These are phyloP conservation scores for Canavalia ensiformis DNA, from an alignment of 306 rosid species.

Conservation along the genomic window DNA sequence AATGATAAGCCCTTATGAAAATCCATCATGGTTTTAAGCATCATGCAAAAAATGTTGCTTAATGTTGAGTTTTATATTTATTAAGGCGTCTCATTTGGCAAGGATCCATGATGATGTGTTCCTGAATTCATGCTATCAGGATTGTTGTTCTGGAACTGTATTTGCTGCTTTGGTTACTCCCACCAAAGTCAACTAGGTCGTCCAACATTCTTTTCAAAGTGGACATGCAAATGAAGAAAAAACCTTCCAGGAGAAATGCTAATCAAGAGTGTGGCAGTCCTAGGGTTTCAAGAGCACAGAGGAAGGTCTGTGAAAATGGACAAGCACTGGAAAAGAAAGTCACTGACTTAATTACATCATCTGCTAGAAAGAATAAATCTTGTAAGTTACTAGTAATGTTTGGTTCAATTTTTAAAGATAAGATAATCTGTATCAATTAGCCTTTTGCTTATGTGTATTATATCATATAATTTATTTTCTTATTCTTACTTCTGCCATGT, in stretches of 20 bases:
- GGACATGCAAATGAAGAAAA: constrained; percentile 85
- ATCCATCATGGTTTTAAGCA: neutral
- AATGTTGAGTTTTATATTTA: neutral
- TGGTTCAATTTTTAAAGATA: neutral
- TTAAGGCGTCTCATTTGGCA: constrained; percentile 1
- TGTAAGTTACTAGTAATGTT: constrained; percentile 60
- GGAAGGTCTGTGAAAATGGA: constrained; percentile 63
- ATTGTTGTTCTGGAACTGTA: constrained; percentile 23
- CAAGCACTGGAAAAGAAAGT: constrained; percentile 69
- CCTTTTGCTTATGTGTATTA: neutral
- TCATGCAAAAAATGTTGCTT: neutral
- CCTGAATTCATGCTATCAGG: constrained; percentile 34
- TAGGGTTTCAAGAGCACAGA: constrained; percentile 75
- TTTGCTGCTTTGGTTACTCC: constrained; percentile 43
- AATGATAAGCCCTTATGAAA: constrained; percentile 12
- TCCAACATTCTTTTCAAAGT: constrained; percentile 36
- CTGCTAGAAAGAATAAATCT: constrained; percentile 70
- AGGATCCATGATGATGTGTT: constrained; percentile 2
- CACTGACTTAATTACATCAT: constrained; percentile 75
- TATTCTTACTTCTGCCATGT: constrained; percentile 13
- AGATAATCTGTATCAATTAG: constrained; percentile 21
- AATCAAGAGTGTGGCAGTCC: constrained; percentile 61
- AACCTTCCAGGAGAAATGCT: constrained; percentile 61
- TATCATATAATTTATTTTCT: neutral
- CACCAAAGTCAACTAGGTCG: constrained; percentile 35